These are phyloP conservation scores for Sanghuangporus sanghuang DNA, from an alignment of 1,284 basidiomycete genomes.

Conservation along the genomic window DNA sequence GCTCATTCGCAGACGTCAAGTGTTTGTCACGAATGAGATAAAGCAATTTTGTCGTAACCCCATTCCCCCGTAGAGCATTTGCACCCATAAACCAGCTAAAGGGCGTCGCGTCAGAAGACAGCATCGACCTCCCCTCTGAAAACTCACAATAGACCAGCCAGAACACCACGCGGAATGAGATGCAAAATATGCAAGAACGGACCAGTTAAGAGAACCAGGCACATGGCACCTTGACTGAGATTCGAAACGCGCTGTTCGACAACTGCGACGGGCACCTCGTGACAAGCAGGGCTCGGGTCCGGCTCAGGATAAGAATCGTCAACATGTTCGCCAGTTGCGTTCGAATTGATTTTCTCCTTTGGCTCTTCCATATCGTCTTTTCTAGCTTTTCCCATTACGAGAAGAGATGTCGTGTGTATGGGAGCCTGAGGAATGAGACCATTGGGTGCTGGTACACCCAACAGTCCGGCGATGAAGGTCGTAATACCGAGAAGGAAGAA, in stretches of 20 bases:
- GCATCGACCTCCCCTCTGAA: background rate
- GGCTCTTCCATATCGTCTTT: constrained; percentile 40
- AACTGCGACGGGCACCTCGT: constrained; percentile 70
- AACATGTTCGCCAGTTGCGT: background rate
- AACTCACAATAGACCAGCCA: constrained; percentile 70
- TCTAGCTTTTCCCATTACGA: constrained; percentile 58
- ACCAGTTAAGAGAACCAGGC: constrained; percentile 73
- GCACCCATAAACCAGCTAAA: constrained; percentile 81
- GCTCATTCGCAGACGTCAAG: constrained; percentile 60
- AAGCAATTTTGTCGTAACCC: constrained; percentile 79
- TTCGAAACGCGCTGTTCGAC: constrained; percentile 91
- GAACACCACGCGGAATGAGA: constrained; percentile 72
- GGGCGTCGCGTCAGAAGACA: no score
- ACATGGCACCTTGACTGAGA: constrained; percentile 77
- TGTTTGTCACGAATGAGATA: constrained; percentile 77
- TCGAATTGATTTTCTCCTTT: constrained; percentile 21
- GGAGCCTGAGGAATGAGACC: constrained; percentile 96
- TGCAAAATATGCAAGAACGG: constrained; percentile 79
- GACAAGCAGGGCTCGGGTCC: constrained; percentile 24
- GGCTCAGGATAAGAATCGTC: constrained; percentile 23
- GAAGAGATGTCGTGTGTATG: constrained; percentile 84
- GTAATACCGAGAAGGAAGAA: constrained; percentile 89
- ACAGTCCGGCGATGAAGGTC: constrained; percentile 86
- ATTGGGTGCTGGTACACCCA: constrained; percentile 92
- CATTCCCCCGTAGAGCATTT: constrained; percentile 78